Conservation (phyloP, 495 filamentous ascomycete species). For the Neurospora sp. region DNA sequence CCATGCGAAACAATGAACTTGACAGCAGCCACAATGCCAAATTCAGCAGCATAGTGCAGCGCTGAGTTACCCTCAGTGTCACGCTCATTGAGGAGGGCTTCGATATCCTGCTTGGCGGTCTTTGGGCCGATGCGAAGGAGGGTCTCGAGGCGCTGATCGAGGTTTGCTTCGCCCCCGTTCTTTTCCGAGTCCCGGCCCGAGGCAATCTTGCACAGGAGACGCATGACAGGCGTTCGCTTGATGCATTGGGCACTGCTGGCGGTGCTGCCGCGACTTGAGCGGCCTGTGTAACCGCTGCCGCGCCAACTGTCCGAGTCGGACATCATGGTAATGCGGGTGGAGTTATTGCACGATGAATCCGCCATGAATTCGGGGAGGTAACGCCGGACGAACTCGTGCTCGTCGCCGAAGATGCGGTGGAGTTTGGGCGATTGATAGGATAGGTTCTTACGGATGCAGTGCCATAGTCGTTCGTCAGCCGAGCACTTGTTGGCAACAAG, state of each 20-base stretch:
- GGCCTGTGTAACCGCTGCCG: constrained; percentile 10
- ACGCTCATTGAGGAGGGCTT: constrained; percentile 14
- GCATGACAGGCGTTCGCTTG: constrained; percentile 21
- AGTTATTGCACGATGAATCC: constrained; percentile 15
- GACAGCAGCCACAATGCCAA: constrained; percentile 21
- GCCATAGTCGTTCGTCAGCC: constrained; percentile 18
- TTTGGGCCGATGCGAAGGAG: constrained; percentile 12
- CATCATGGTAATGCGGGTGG: constrained; percentile 16
- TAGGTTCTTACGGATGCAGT: constrained; percentile 22
- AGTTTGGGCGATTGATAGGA: constrained; percentile 17
- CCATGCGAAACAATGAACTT: constrained; percentile 16
- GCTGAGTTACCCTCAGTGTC: constrained; percentile 26
- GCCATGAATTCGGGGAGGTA: constrained; percentile 22
- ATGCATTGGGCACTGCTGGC: constrained; percentile 14
- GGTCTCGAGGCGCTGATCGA: constrained; percentile 12
- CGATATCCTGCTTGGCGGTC: constrained; percentile 8
- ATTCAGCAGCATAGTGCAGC: constrained; percentile 24
- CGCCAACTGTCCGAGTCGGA: constrained; percentile 12
- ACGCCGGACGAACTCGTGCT: constrained; percentile 22
- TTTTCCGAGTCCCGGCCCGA: constrained; percentile 15
- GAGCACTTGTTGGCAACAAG: constrained; percentile 21
- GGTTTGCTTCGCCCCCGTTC: background rate
- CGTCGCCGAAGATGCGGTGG: constrained; percentile 25
- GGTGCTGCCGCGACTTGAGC: constrained; percentile 9
- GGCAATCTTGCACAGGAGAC: constrained; percentile 16